Base-by-base conservation (phyloP, 345 rosid genomes). In the Populus simonii region DNA sequence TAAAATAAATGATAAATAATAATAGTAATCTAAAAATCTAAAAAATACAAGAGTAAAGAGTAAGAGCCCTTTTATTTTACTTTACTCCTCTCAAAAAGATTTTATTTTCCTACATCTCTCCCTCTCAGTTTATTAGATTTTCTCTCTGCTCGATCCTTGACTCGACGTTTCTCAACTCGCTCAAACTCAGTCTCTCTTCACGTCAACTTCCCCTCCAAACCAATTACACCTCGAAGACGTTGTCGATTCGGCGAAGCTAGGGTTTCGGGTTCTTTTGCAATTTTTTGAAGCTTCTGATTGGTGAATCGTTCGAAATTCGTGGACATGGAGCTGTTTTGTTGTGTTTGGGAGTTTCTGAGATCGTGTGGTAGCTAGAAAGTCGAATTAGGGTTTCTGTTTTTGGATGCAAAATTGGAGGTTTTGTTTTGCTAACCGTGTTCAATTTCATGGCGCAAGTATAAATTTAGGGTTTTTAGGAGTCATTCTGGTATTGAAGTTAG, bases 281-380 rank as follows among this genome's bases (percentile, higher is more conserved):
- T 16, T 35, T 61, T 27, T 61, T 74, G 16, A 4, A n/a, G 7
- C 38, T 25, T 31, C 33, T 65, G 29, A 45, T 72, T 67, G 63
- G 29, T 10, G 29, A 45, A 47, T 49, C 57, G 5, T n/a, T 70
- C 72, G 16, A 73, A 74, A 80, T 80, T 45, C 59, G 36, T 36
- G 35, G 23, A 55, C 61, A 85, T 81, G 86, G 75, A 75, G 61
- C 57, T 16, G 23, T n/a, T 66, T 74, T 65, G 33, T 18, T 72
- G 57, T 27, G 57, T 63, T 80, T 62, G 29, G 49, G 53, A 33
- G 74, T 39, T 76, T 23, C 38, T 41, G 49, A 73, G 81, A 25
- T 74, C 77, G 27, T 33, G 18, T 47, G 53, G 78, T 70, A 39
- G 76, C 69, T 75, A 63, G 70, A 65, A 70, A 31, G 63, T n/a